Percentiles rank a stretch among this genome's conserved stretches.
Conservation (phyloP, 2,329 filamentous ascomycete genomes). For the Colletotrichum caudatum region DNA sequence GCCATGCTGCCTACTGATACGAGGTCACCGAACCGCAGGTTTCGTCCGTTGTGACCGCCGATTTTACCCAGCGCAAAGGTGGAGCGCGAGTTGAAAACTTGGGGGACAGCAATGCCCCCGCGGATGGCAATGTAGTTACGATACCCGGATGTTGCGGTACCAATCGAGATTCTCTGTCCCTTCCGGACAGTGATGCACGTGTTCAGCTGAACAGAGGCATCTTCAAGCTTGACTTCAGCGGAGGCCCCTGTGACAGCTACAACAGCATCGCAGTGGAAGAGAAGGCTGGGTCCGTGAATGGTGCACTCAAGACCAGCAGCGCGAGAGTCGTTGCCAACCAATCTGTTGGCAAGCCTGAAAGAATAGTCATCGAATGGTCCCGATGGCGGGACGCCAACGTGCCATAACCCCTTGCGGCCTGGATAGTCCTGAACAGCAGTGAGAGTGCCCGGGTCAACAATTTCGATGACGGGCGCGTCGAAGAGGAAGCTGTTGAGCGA, state of each 20-base stretch:
- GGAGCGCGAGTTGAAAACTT: slow-evolving; percentile 50
- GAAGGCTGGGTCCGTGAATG: slow-evolving; percentile 49
- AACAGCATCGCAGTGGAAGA: slow-evolving; percentile 50
- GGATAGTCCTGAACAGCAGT: slow-evolving; percentile 58
- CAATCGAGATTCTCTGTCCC: slow-evolving; percentile 47
- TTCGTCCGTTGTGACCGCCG: slow-evolving; percentile 52
- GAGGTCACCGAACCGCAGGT: slow-evolving; percentile 49
- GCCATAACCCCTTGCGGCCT: slow-evolving; percentile 53
- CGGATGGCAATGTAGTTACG: slow-evolving; percentile 52
- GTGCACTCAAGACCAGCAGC: slow-evolving; percentile 53
- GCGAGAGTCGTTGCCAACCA: slow-evolving; percentile 49
- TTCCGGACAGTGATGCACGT: slow-evolving; percentile 44
- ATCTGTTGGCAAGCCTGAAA: slow-evolving; percentile 51
- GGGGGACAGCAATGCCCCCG: slow-evolving; percentile 52
- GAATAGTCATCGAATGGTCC: slow-evolving; percentile 58
- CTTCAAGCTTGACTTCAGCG: slow-evolving; percentile 47
- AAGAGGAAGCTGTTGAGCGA: slow-evolving; percentile 50
- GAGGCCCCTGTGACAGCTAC: slow-evolving; percentile 51
- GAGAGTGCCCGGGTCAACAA: slow-evolving; percentile 51
- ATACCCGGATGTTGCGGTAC: slow-evolving; percentile 47
- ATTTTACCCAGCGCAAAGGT: slow-evolving; percentile 51
- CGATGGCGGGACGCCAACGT: slow-evolving; percentile 54
- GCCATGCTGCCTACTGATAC: slow-evolving; percentile 42
- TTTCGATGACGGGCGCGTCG: slow-evolving; percentile 49
- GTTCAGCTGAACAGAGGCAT: slow-evolving; percentile 42